These are phyloP conservation scores for Talaromyces piceae DNA, from an alignment of 2,329 filamentous ascomycete genomes.

Conservation along the genomic window DNA sequence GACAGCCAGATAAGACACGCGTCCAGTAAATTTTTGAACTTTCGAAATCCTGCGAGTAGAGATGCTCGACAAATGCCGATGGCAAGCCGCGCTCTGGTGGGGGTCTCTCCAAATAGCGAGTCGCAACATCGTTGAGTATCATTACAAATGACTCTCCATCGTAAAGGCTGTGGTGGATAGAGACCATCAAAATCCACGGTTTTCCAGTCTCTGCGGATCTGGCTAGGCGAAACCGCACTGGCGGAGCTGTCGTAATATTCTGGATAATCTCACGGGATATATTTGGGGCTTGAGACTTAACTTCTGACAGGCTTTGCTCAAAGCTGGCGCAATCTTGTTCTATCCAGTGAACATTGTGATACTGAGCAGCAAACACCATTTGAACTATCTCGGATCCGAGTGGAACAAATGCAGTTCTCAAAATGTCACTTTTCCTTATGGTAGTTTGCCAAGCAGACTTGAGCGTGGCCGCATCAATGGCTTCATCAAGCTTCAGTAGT, in stretches of 20 bases:
- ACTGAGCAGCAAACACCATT: constrained; percentile 22
- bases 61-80: constrained; percentile 20
- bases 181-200: background rate
- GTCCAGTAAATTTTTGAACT: constrained; percentile 23
- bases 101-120: constrained; percentile 16
- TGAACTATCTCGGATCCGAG: constrained; percentile 28
- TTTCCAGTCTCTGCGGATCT: constrained; percentile 10
- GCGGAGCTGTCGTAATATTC: constrained; percentile 19
- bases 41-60: constrained; percentile 18
- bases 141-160: constrained; percentile 8
- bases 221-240: constrained; percentile 21
- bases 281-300: background rate
- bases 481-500: constrained; percentile 19
- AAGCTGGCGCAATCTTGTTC: constrained; percentile 15
- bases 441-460: constrained; percentile 26
- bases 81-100: constrained; percentile 16
- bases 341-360: constrained; percentile 15
- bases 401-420: constrained; percentile 25
- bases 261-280: constrained; percentile 19
- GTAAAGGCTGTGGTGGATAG: constrained; percentile 3
- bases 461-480: constrained; percentile 24
- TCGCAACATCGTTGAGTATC: constrained; percentile 10
- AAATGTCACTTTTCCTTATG: background rate
- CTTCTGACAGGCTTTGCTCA: constrained; percentile 6
- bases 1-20: constrained; percentile 16